Evolutionary conservation across 495 filamentous ascomycete species (phyloP).

Genomic region (Penicillium argentinense): DNA sequence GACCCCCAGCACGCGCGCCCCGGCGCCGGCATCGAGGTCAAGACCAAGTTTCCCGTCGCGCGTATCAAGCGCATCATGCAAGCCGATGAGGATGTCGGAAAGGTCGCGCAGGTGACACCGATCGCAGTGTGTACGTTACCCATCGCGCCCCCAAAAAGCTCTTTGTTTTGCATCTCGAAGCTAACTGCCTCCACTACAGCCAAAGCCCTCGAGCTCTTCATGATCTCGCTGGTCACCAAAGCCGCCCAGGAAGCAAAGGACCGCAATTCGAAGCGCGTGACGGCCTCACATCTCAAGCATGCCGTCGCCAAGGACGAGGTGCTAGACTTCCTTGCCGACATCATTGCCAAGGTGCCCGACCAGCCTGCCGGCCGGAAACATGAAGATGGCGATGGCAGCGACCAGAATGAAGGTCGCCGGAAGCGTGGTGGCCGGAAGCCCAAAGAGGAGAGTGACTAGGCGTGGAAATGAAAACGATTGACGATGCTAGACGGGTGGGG

Average conservation of each 20-base stretch:
- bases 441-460: constrained; percentile 49
- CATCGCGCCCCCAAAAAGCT: background rate
- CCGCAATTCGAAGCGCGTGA: constrained; percentile 84
- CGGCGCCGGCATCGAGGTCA: constrained; percentile 64
- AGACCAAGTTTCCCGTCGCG: constrained; percentile 95
- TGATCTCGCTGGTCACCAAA: constrained; percentile 88
- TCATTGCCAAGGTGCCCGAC: constrained; percentile 82
- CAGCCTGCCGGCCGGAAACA: constrained; percentile 57
- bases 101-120: constrained; percentile 95
- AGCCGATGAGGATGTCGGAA: constrained; percentile 97
- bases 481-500: constrained; percentile 27
- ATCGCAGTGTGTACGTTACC: constrained; percentile 79
- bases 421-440: constrained; percentile 46
- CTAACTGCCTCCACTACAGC: constrained; percentile 32
- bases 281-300: constrained; percentile 84
- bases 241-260: constrained; percentile 79
- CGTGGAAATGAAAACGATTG: constrained; percentile 16
- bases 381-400: constrained; percentile 49
- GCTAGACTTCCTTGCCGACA: constrained; percentile 91
- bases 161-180: background rate
- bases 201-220: constrained; percentile 95
- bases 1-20: constrained; percentile 24
- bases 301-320: constrained; percentile 82
- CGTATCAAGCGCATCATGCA: constrained; percentile 99
- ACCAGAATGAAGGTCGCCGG: constrained; percentile 50